Conservation (phyloP, 2,329 filamentous ascomycete genomes). For the Cladosporium sp. region DNA sequence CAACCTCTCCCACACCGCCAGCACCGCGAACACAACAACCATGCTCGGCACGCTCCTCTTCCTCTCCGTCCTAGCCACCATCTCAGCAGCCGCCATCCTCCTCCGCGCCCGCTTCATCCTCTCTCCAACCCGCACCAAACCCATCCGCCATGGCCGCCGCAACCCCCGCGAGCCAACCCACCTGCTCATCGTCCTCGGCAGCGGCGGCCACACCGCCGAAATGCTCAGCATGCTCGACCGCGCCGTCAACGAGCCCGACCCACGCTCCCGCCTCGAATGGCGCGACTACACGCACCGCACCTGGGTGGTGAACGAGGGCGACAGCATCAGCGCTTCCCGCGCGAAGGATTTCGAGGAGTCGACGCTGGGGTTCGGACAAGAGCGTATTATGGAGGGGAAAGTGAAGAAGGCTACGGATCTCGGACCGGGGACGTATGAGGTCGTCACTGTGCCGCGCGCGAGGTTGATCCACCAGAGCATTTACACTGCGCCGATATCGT, state of each 20-base stretch:
- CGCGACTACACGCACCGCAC: slow-evolving; percentile 64
- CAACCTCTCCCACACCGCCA: neutral
- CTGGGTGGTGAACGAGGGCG: slow-evolving; percentile 78
- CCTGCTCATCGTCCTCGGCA: slow-evolving; percentile 81
- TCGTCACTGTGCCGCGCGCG: slow-evolving; percentile 73
- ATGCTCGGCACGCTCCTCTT: slow-evolving; percentile 12
- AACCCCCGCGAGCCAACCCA: slow-evolving; percentile 52
- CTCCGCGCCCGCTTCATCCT: slow-evolving; percentile 46
- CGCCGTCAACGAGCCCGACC: slow-evolving; percentile 47
- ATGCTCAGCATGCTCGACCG: slow-evolving; percentile 82
- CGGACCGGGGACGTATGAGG: slow-evolving; percentile 55
- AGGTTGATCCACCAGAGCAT: slow-evolving; percentile 80
- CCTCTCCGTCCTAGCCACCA: slow-evolving; percentile 3
- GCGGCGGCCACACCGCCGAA: slow-evolving; percentile 91
- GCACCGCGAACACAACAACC: neutral
- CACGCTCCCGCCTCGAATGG: slow-evolving; percentile 42
- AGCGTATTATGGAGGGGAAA: slow-evolving; percentile 26
- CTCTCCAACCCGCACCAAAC: slow-evolving; percentile 35
- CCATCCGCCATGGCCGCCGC: slow-evolving; percentile 32
- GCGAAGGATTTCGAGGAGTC: slow-evolving; percentile 64
- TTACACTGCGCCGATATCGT: slow-evolving; percentile 69
- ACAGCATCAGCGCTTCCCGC: slow-evolving; percentile 67
- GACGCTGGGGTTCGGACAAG: slow-evolving; percentile 23
- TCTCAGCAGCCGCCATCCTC: slow-evolving; percentile 9
- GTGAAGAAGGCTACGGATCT: slow-evolving; percentile 27